Percentiles rank a stretch among this genome's conserved stretches.
Conservation (phyloP, 1,284 basidiomycete species). For the Ganoderma resinaceum region DNA sequence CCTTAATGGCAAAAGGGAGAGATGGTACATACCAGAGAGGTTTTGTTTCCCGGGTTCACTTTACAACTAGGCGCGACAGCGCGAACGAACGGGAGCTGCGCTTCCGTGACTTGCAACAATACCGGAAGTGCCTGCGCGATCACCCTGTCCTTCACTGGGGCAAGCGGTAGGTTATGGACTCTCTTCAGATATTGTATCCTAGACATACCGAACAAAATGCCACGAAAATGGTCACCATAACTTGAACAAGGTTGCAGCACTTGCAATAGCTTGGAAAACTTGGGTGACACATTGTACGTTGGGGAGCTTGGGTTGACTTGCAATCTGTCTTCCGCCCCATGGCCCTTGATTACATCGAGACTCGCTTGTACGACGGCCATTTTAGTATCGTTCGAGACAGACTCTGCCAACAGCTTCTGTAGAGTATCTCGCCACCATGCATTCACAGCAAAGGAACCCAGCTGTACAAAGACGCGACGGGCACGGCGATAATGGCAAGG, state of each 20-base stretch:
- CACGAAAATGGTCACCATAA: constrained; percentile 63
- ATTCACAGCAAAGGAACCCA: constrained; percentile 71
- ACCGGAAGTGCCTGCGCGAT: constrained; percentile 56
- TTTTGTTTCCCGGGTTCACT: background rate
- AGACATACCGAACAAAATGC: constrained; percentile 65
- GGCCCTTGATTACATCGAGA: constrained; percentile 53
- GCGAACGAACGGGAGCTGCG: constrained; percentile 36
- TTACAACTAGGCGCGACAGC: constrained; percentile 30
- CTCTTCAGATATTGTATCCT: background rate
- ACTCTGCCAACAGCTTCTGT: constrained; percentile 36
- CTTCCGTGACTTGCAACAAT: constrained; percentile 44
- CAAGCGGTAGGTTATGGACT: background rate
- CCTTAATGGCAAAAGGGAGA: background rate
- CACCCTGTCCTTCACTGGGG: constrained; percentile 51
- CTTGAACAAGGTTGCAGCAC: constrained; percentile 59
- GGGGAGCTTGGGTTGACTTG: constrained; percentile 59
- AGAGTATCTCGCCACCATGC: constrained; percentile 65
- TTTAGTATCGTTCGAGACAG: background rate
- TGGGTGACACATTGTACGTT: constrained; percentile 69
- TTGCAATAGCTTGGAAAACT: constrained; percentile 65
- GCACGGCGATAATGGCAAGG: constrained; percentile 53
- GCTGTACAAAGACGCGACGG: constrained; percentile 51
- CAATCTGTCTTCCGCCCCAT: constrained; percentile 67
- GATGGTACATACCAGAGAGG: background rate
- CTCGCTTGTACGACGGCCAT: background rate